These are phyloP conservation scores for Picocystis salinarum DNA, from an alignment of 139 green algal species.

Conservation along the genomic window DNA sequence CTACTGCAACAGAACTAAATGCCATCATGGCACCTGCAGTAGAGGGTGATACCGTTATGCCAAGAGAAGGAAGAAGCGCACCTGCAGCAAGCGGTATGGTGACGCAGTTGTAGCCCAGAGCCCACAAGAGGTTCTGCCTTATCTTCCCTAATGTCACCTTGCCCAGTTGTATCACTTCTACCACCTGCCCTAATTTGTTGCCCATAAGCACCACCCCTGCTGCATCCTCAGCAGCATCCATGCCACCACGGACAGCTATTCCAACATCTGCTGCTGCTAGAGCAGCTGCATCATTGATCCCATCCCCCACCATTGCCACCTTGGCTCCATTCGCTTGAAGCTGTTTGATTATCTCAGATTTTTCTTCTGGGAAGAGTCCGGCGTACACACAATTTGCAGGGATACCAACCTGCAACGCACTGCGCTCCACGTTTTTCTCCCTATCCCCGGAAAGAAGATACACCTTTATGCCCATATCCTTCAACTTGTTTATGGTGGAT, in stretches of 20 bases:
- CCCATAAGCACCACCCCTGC: conserved; percentile 77
- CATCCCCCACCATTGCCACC: conserved; percentile 88
- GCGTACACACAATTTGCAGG: background rate
- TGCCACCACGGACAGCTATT: conserved; percentile 46
- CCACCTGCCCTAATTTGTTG: conserved; percentile 50
- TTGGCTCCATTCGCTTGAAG: conserved; percentile 21
- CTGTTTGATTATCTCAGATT: conserved; percentile 1
- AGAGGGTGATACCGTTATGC: conserved; percentile 60
- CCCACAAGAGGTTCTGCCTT: conserved; percentile 78
- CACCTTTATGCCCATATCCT: conserved; percentile 32
- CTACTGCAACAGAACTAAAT: conserved; percentile 63
- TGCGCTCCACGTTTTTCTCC: conserved; percentile 21
- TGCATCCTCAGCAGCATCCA: conserved; percentile 56
- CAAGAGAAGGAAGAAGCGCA: conserved; percentile 44
- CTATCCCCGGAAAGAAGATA: conserved; percentile 64
- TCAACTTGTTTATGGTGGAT: conserved; percentile 32
- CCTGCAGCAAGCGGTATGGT: conserved; percentile 80
- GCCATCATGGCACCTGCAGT: conserved; percentile 70
- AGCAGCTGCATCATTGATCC: conserved; percentile 87
- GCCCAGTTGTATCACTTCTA: conserved; percentile 59
- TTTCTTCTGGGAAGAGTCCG: background rate
- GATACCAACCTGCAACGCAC: conserved; percentile 13
- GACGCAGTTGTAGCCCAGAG: conserved; percentile 83
- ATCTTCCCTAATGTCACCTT: conserved; percentile 68
- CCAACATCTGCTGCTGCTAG: conserved; percentile 69